Evolutionary conservation across 768 basidiomycete genomes (phyloP), one percentile per base, ranked within the genome.

Genomic region (Dacryopinax spathularia): DNA sequence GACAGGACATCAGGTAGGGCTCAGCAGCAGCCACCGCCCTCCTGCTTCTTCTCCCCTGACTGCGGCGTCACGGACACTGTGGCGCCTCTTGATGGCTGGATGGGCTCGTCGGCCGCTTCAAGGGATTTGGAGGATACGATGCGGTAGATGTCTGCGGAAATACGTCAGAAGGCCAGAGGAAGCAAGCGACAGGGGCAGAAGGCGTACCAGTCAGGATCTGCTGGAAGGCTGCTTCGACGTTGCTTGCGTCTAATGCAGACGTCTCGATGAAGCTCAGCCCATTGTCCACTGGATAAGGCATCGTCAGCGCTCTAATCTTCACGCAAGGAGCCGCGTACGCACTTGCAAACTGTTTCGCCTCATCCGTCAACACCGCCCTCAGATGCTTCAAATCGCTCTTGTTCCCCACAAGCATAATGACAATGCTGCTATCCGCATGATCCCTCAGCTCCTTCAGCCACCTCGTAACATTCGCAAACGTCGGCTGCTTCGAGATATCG

Each of bases 211-310:
- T 86, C 66, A 99, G 81, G 72, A 97, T 97, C 64, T 85, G 92
- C 75, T 98, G 93, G 86, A 99, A 99, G 60, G 95, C 96, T 63
- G 83, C 77, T 77, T 98, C 95, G 76, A 99, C 94, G 77, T 97
- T 96, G 60, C 91, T 94, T 70, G 95, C 91, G 84, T 99, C 96
- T 83, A 98, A 86, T 77, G 95, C 95, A 71, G 95, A 99, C 65
- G 95, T 99, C 81, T 99, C 95, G 68, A 99, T 95, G 81, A 95
- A 95, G 64, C 88, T 89, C 69, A 97, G 76, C 22, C 85, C 86
- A 71, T 94, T 92, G 77, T 95, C 92, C 69, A 88, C 91, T 91
- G 61, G 3, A 9, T 7, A 12, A 12, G 25, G 9, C 13, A 7
- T 22, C 12, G 43, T 22, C 43, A 44, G 12, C 43, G 25, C 13